phyloP scores from a whole-genome alignment of 805 yeast genomes.

The Zygosaccharomyces kombuchaensis region DNA sequence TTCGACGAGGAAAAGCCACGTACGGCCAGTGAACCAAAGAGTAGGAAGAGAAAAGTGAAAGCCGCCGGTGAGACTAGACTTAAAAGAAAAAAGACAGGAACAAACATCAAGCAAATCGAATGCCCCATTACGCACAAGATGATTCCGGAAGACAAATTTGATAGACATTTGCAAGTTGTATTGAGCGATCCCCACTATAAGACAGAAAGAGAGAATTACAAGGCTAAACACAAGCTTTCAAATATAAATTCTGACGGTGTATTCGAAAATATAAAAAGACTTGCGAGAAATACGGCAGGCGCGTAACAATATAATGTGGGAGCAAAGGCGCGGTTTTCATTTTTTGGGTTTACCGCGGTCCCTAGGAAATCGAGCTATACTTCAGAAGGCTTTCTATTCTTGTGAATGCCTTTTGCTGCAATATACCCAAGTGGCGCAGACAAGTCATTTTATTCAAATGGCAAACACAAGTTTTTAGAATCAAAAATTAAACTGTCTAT shows the following conservation, averaged over 20 bases:
- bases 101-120: conserved; percentile 41
- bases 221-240: conserved; percentile 48
- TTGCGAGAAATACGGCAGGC: conserved; percentile 28
- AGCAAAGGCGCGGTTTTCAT: background rate
- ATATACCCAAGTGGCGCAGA: too few relatives aligned
- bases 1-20: conserved; percentile 1
- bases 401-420: too few relatives aligned
- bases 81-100: conserved; percentile 13
- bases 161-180: conserved; percentile 62
- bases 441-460: too few relatives aligned
- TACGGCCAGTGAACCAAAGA: conserved; percentile 5
- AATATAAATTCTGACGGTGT: conserved; percentile 56
- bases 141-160: conserved; percentile 67
- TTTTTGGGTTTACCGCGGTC: too few relatives aligned
- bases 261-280: conserved; percentile 53
- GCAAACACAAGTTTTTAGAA: too few relatives aligned
- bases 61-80: conserved; percentile 69
- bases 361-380: too few relatives aligned
- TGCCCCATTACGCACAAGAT: conserved; percentile 78
- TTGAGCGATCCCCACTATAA: conserved; percentile 75
- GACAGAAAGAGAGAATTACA: conserved; percentile 57
- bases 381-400: too few relatives aligned
- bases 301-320: background rate
- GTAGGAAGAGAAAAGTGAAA: conserved; percentile 57
- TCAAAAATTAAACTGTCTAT: too few relatives aligned